phyloP scores from a whole-genome alignment of 2,329 filamentous ascomycete species.

The Simplicillium aogashimaense region DNA sequence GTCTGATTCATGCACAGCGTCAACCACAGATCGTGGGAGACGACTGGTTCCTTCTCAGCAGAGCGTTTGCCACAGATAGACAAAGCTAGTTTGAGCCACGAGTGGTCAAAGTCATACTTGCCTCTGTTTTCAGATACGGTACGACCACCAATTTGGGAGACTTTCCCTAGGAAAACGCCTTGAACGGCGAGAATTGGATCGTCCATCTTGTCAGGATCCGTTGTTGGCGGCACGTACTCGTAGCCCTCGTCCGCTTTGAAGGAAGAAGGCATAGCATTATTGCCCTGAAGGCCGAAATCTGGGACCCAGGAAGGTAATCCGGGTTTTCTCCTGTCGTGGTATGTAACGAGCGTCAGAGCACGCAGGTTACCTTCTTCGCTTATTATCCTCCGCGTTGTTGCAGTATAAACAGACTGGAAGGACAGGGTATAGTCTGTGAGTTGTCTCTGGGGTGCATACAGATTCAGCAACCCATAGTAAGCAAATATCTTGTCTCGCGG shows the following conservation, averaged over 20 bases:
- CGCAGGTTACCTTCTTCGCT: conserved; percentile 8
- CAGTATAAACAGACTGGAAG: conserved; percentile 11
- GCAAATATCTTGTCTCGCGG: conserved; percentile 16
- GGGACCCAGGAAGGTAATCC: conserved; percentile 14
- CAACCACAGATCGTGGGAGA: conserved; percentile 14
- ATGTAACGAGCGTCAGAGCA: conserved; percentile 9
- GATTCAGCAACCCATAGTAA: conserved; percentile 13
- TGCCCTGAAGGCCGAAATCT: conserved; percentile 11
- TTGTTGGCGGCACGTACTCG: conserved; percentile 3
- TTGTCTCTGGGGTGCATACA: conserved; percentile 8
- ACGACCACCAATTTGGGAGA: conserved; percentile 8
- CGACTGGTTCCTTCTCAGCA: not conserved
- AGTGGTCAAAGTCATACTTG: conserved; percentile 13
- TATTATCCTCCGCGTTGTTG: conserved; percentile 12
- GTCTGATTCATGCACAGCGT: conserved; percentile 17
- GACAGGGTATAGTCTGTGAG: conserved; percentile 13
- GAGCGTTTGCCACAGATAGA: conserved; percentile 8
- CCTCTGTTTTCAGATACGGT: conserved; percentile 6
- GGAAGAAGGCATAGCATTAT: conserved; percentile 10
- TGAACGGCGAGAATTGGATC: conserved; percentile 4
- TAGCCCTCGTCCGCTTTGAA: conserved; percentile 13
- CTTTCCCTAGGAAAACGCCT: conserved; percentile 9
- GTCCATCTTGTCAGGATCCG: not conserved
- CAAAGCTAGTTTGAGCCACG: conserved; percentile 11
- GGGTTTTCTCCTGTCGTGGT: conserved; percentile 1